Percentiles rank a stretch among this genome's conserved stretches.
Evolutionary conservation across 2,329 filamentous ascomycete genomes (phyloP).

Genomic region (Alternaria dauci): DNA sequence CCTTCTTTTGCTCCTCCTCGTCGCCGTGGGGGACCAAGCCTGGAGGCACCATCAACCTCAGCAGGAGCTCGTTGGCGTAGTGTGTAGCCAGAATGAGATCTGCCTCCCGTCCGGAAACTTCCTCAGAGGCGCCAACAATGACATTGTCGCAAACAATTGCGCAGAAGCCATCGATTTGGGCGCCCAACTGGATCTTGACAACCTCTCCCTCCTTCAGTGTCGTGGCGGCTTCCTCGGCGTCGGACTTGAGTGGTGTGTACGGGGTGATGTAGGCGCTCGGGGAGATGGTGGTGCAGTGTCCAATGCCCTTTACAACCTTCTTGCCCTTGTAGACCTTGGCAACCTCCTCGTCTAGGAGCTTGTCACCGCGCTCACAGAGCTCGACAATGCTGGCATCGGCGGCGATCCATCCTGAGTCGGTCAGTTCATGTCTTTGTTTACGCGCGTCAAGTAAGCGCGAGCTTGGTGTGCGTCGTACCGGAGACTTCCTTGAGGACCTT

Average conservation of each 20-base stretch:
- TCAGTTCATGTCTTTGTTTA: constrained; percentile 33
- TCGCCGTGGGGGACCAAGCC: constrained; percentile 82
- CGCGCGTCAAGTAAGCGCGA: constrained; percentile 1
- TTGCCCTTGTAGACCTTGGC: constrained; percentile 98
- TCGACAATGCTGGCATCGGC: constrained; percentile 92
- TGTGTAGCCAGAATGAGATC: constrained; percentile 90
- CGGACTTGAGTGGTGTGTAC: constrained; percentile 89
- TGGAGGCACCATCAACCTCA: constrained; percentile 91
- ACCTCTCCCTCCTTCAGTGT: constrained; percentile 85
- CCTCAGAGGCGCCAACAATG: constrained; percentile 71
- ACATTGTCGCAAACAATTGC: constrained; percentile 96
- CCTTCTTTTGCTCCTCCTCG: constrained; percentile 94
- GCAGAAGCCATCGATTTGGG: constrained; percentile 96
- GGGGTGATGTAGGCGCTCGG: constrained; percentile 94
- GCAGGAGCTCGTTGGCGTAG: constrained; percentile 93
- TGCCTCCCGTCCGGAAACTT: constrained; percentile 78
- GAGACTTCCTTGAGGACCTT: constrained; percentile 89
- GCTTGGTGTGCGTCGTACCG: constrained; percentile 53
- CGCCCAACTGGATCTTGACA: constrained; percentile 98
- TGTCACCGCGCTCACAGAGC: constrained; percentile 94
- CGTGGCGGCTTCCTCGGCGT: constrained; percentile 81
- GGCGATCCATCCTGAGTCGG: constrained; percentile 68
- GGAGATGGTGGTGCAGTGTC: constrained; percentile 93
- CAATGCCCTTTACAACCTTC: constrained; percentile 93
- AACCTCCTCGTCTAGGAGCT: constrained; percentile 91